Conservation (phyloP, 2,329 filamentous ascomycete species). For the Chaetomiaceae sp. region DNA sequence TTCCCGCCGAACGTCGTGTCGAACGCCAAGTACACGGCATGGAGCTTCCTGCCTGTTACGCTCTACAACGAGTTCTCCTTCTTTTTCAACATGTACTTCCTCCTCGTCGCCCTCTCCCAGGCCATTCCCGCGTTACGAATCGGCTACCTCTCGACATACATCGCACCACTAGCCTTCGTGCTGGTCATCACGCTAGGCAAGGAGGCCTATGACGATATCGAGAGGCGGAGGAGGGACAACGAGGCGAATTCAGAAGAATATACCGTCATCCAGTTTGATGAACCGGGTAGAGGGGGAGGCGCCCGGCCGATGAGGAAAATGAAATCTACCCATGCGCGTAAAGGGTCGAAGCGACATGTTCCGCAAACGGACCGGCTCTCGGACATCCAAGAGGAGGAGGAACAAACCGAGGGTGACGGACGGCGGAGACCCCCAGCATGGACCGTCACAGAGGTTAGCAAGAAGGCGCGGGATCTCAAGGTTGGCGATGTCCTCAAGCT, state of each 20-base stretch:
- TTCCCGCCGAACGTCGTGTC: slow-evolving; percentile 91
- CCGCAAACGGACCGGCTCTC: slow-evolving; percentile 46
- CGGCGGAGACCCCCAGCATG: slow-evolving; percentile 39
- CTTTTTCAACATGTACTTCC: slow-evolving; percentile 99
- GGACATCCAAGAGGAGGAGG: slow-evolving; percentile 67
- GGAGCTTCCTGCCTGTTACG: slow-evolving; percentile 89
- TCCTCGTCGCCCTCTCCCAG: slow-evolving; percentile 91
- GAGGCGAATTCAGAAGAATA: slow-evolving; percentile 94
- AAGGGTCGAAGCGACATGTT: slow-evolving; percentile 36
- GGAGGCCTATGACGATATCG: slow-evolving; percentile 92
- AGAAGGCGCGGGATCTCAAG: slow-evolving; percentile 81
- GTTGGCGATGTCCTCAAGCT: slow-evolving; percentile 96
- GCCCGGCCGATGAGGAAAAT: slow-evolving; percentile 40
- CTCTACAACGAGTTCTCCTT: slow-evolving; percentile 99
- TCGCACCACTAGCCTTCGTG: slow-evolving; percentile 88
- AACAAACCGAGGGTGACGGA: slow-evolving; percentile 44
- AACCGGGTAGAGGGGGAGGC: slow-evolving; percentile 38
- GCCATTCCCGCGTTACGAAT: slow-evolving; percentile 85
- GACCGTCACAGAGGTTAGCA: slow-evolving; percentile 62
- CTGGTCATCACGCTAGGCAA: slow-evolving; percentile 89
- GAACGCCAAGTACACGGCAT: slow-evolving; percentile 95
- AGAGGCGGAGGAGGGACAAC: slow-evolving; percentile 75
- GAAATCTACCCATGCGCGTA: slow-evolving; percentile 42
- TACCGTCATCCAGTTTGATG: slow-evolving; percentile 68
- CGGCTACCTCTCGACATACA: slow-evolving; percentile 90